phyloP scores from a whole-genome alignment of 2,329 filamentous ascomycete species.

The Calonectria fujianensis region DNA sequence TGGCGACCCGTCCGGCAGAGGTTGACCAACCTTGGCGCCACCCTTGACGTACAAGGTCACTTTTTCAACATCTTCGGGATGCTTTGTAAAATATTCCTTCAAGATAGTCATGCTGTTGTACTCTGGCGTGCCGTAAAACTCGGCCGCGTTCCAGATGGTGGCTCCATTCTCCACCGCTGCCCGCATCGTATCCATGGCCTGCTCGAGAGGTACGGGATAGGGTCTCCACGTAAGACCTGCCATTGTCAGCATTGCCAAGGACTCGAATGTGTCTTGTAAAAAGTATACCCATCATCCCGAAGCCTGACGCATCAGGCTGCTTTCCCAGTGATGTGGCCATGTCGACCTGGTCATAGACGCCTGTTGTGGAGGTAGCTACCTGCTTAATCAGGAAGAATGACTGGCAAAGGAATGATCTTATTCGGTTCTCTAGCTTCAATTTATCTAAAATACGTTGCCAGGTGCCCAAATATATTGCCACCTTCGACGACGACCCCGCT shows the following conservation, averaged over 20 bases:
- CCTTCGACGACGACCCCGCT: background rate
- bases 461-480: background rate
- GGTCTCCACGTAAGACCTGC: constrained; percentile 67
- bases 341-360: background rate
- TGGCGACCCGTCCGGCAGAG: constrained; percentile 70
- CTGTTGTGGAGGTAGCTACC: background rate
- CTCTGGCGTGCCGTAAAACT: constrained; percentile 78
- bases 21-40: constrained; percentile 61
- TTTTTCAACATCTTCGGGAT: constrained; percentile 78
- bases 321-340: constrained; percentile 62
- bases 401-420: background rate
- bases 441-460: background rate
- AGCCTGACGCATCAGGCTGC: constrained; percentile 70
- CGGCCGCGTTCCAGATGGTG: constrained; percentile 77
- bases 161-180: constrained; percentile 67
- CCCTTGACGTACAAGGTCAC: constrained; percentile 79
- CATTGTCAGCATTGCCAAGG: background rate
- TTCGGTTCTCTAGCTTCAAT: background rate
- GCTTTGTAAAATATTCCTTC: constrained; percentile 76
- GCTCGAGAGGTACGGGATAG: constrained; percentile 63
- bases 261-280: background rate
- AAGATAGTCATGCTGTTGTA: constrained; percentile 76
- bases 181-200: constrained; percentile 74
- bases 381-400: background rate
- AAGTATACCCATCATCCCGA: constrained; percentile 71